Evolutionary conservation across 192 early-diverging fungal genomes (phyloP), one percentile per base, ranked within the genome.

Genomic region (Geranomyces variabilis): DNA sequence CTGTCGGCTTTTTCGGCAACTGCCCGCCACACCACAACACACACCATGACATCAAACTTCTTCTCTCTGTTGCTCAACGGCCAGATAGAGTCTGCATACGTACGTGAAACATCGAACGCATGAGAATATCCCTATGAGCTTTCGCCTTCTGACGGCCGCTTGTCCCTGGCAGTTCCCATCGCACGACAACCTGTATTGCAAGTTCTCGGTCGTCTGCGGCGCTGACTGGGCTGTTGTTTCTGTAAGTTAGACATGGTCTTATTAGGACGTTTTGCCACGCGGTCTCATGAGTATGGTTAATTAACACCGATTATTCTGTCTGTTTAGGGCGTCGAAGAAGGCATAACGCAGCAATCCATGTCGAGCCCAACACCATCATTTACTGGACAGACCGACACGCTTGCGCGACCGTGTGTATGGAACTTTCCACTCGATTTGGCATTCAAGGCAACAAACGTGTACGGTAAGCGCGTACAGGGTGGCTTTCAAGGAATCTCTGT

Each of bases 361-460:
- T 46, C 56, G 60, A 17, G 60, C 72, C 19, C 55, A 67, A n/a
- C 58, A 47, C 67, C 65, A 60, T 56, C 59, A 75, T 31, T 36
- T 79, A 21, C 71, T 47, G 29, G 58, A 19, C 58, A 60, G 31
- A 26, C 58, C 7, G 21, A 60, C 31, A 63, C 48, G 15, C 58
- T 71, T 9, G 55, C 78, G 14, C 74, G 68, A 22, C 60, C 79
- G 1, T 88, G 87, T 63, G 83, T 87, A 13, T 88, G 87, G 87
- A 88, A 88, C 70, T 88, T 88, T 71, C 87, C 87, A 10, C 44
- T 88, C 21, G 85, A 88, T 22, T 30, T 84, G 22, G 68, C 77
- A n/a, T 88, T 86, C 78, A 88, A 88, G 71, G 79, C 83, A 1
- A 87, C 80, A 1, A 86, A 86, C 71, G 70, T 77, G 21, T 88